Conservation (phyloP, 176 grass and related monocot species). For the Cocos nucifera region DNA sequence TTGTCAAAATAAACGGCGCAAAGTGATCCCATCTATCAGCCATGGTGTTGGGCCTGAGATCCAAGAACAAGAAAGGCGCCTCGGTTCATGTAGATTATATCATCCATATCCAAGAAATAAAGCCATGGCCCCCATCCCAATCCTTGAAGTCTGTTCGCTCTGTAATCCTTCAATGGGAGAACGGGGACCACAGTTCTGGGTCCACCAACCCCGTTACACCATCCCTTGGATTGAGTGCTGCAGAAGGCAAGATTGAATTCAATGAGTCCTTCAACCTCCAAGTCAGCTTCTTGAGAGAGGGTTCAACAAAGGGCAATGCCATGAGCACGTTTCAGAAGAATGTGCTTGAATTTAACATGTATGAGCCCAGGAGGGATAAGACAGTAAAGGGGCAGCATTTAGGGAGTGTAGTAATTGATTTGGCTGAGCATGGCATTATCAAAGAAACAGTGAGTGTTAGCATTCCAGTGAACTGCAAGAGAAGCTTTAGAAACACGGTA, state of each 20-base stretch:
- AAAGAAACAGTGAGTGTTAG: conserved; percentile 46
- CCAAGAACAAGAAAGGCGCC: conserved; percentile 58
- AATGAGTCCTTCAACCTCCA: conserved; percentile 84
- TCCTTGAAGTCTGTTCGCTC: conserved; percentile 73
- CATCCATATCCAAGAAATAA: conserved; percentile 84
- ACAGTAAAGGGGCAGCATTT: conserved; percentile 72
- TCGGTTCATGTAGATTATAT: conserved; percentile 68
- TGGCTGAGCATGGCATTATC: conserved; percentile 77
- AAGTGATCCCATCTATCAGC: conserved; percentile 21
- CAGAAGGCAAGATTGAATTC: conserved; percentile 62
- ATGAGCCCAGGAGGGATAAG: conserved; percentile 79
- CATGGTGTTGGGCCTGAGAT: conserved; percentile 79
- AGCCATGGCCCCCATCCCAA: conserved; percentile 86
- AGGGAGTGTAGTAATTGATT: conserved; percentile 59
- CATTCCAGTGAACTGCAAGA: conserved; percentile 69
- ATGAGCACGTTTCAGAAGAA: conserved; percentile 69
- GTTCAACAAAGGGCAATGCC: conserved; percentile 40
- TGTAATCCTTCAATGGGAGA: conserved; percentile 80
- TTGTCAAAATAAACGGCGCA: neutral
- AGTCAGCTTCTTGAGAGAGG: conserved; percentile 66
- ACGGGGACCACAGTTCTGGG: conserved; percentile 57
- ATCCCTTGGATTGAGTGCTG: conserved; percentile 34
- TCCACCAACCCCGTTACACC: conserved; percentile 45
- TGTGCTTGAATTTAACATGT: conserved; percentile 82
- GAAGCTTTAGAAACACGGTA: conserved; percentile 53